Evolutionary conservation across 1,284 basidiomycete species (phyloP).

Genomic region (Vanrija pseudolonga): DNA sequence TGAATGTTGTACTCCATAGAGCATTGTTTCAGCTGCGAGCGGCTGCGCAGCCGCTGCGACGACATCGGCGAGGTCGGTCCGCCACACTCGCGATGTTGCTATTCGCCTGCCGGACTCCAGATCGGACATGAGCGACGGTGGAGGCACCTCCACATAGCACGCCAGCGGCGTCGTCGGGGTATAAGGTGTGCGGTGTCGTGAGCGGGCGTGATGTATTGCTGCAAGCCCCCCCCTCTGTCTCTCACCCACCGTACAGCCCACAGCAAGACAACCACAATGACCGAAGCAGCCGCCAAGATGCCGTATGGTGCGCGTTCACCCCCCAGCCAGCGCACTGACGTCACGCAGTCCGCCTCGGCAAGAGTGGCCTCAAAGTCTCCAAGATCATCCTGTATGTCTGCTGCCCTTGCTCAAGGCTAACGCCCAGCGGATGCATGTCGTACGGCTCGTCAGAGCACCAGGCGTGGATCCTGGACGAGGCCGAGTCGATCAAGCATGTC

Average conservation of each 20-base stretch:
- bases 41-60: no score
- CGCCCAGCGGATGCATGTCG: slow-evolving; percentile 31
- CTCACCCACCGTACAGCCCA: not conserved
- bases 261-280: not conserved
- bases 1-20: no score
- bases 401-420: not conserved
- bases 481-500: slow-evolving; percentile 42
- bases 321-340: not conserved
- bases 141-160: no score
- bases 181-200: no score
- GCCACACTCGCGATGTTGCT: no score
- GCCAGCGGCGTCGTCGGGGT: no score
- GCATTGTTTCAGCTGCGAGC: no score
- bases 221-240: no score
- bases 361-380: slow-evolving; percentile 40
- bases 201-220: no score
- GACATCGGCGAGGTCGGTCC: no score
- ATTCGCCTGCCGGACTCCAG: no score
- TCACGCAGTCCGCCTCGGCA: slow-evolving; percentile 38
- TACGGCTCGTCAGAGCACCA: slow-evolving; percentile 29
- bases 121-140: no score
- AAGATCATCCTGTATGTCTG: slow-evolving; percentile 36
- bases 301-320: slow-evolving; percentile 5
- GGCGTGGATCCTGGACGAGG: slow-evolving; percentile 41
- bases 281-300: slow-evolving; percentile 5